A percentile compares a stretch with the other conserved stretches of the same genome.
Conservation (phyloP, 331 rosid genomes). For the Rosa hybrid region DNA sequence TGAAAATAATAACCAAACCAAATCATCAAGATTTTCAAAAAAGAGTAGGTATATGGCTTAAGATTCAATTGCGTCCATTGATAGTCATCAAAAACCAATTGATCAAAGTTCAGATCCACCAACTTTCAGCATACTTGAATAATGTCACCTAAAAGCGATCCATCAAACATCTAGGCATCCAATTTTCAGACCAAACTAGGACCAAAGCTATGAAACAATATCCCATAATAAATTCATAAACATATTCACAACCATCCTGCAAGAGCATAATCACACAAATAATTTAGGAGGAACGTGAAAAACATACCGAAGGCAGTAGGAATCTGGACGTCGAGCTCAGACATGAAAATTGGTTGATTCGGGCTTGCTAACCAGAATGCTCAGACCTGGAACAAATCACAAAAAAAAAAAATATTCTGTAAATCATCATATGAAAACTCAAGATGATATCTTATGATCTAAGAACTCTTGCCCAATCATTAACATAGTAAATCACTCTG, state of each 20-base stretch:
- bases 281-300: constrained; percentile 8
- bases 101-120: neutral
- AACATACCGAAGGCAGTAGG: constrained; percentile 77
- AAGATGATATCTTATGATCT: neutral
- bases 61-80: neutral
- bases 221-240: neutral
- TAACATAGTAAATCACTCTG: neutral
- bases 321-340: constrained; percentile 72
- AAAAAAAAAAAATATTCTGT: neutral
- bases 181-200: neutral
- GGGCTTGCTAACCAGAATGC: constrained; percentile 41
- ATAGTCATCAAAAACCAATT: neutral
- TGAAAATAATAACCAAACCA: neutral
- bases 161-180: neutral
- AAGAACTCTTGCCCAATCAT: neutral
- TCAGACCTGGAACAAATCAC: constrained; percentile 38
- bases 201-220: neutral
- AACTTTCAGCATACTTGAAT: neutral
- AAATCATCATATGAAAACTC: neutral
- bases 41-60: neutral
- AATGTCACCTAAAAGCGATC: neutral
- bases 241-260: neutral
- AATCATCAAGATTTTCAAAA: neutral
- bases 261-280: neutral
- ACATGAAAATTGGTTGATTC: constrained; percentile 66